Conservation (phyloP, 2,329 filamentous ascomycete species). For the Aspergillus latus region DNA sequence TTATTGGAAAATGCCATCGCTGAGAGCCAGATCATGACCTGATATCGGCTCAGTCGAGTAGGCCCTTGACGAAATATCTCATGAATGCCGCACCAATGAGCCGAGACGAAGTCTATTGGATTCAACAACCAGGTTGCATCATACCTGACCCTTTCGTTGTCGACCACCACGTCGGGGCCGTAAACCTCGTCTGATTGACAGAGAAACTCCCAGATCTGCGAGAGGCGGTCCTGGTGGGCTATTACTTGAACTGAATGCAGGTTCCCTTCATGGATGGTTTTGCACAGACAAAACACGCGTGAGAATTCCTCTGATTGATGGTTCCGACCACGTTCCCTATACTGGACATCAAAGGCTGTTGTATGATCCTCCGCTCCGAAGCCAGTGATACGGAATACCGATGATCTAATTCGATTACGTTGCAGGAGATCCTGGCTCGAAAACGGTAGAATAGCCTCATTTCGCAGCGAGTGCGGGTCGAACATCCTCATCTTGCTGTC, state of each 20-base stretch:
- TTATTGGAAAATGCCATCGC: slow-evolving; percentile 27
- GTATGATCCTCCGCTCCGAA: slow-evolving; percentile 45
- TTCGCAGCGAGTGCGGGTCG: slow-evolving; percentile 18
- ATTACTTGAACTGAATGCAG: neutral
- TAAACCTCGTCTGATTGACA: neutral
- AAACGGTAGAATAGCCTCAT: slow-evolving; percentile 1
- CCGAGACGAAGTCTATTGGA: slow-evolving; percentile 15
- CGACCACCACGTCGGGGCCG: slow-evolving; percentile 5
- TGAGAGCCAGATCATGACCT: slow-evolving; percentile 32
- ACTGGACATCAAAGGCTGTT: slow-evolving; percentile 30
- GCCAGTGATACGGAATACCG: slow-evolving; percentile 30
- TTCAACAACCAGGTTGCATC: slow-evolving; percentile 19
- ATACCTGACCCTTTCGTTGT: slow-evolving; percentile 9
- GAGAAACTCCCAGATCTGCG: slow-evolving; percentile 12
- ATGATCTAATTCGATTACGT: slow-evolving; percentile 33
- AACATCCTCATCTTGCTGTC: slow-evolving; percentile 32
- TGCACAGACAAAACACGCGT: slow-evolving; percentile 17
- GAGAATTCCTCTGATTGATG: slow-evolving; percentile 3
- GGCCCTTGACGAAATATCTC: slow-evolving; percentile 15
- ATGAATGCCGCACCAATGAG: slow-evolving; percentile 24
- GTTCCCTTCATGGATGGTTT: slow-evolving; percentile 17
- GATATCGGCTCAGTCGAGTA: slow-evolving; percentile 20
- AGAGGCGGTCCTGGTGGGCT: neutral
- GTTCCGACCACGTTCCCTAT: slow-evolving; percentile 30
- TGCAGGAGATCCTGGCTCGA: slow-evolving; percentile 20